Base-by-base conservation (phyloP, 2,329 filamentous ascomycete genomes). In the Aspergillus luchuensis region DNA sequence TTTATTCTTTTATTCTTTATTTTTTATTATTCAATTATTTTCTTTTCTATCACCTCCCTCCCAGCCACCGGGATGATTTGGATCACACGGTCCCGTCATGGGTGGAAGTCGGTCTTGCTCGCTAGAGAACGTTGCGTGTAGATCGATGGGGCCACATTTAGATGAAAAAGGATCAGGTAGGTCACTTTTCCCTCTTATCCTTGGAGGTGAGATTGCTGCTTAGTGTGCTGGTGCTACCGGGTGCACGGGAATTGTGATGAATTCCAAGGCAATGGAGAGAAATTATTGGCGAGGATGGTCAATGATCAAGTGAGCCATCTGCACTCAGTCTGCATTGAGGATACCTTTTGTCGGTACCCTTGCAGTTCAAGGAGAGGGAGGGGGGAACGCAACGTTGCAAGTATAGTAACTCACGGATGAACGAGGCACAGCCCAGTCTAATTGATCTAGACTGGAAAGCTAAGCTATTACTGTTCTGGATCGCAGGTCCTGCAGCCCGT, bases 1-100 rank as follows among this genome's bases (percentile, higher is more conserved):
- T n/a, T n/a, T n/a, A n/a, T n/a, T 11, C 11, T 49, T 49, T 28
- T 10, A 15, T 48, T 4, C 23, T 7, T 25, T 11, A 43, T 10
- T 8, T 8, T 43, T 43, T 11, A 4, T 41, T 17, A 2, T 7
- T 25, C 6, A 2, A 7, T 8, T 17, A 17, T 5, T 43, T 43
- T n/a, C n/a, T 10, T 19, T 13, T 7, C 5, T 17, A 10, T 43
- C 39, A 19, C 36, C 36, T 50, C 43, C 25, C 48, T 60, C 61
- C 63, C 63, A 65, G 59, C 63, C 61, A 62, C 63, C 63, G 49
- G 53, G n/a, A 17, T 30, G 23, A 1, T 10, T 39, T 54, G 58
- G 59, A 62, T 64, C 59, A 64, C 58, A 62, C 57, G 56, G 62
- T 48, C 38, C 38, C 23, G 13, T 21, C n/a, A 38, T 47, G 53